A percentile compares a stretch with the other conserved stretches of the same genome.
Conservation (phyloP, 257 asterid genomes). For the Jacaranda mimosifolia region DNA sequence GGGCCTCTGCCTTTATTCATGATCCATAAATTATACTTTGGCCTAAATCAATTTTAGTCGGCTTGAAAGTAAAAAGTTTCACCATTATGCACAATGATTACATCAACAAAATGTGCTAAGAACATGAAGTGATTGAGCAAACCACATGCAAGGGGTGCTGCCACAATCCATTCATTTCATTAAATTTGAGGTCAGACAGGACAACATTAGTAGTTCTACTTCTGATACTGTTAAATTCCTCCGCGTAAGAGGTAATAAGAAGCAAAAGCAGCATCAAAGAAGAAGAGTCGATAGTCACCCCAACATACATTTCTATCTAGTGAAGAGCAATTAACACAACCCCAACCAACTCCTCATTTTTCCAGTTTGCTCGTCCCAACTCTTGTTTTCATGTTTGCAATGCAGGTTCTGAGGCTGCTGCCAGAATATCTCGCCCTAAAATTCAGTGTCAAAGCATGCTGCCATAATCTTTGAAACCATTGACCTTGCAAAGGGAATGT, state of each 20-base stretch:
- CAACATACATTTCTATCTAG: conserved; percentile 26
- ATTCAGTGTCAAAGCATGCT: conserved; percentile 96
- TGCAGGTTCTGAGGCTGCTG: conserved; percentile 31
- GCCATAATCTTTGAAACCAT: conserved; percentile 90
- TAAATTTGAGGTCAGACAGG: neutral
- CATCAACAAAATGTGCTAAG: neutral
- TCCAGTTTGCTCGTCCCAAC: neutral
- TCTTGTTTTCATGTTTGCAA: neutral
- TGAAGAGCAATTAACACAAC: conserved; percentile 30
- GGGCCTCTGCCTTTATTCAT: neutral
- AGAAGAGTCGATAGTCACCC: conserved; percentile 7
- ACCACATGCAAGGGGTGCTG: neutral
- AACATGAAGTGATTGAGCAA: neutral
- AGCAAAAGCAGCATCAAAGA: conserved; percentile 12
- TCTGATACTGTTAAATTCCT: neutral
- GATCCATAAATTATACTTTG: too few relatives aligned
- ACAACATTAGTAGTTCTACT: neutral
- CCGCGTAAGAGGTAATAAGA: neutral
- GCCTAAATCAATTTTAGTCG: neutral
- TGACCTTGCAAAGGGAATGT: conserved; percentile 93
- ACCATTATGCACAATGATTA: too few relatives aligned
- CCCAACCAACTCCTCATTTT: conserved; percentile 33
- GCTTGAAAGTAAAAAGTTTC: too few relatives aligned
- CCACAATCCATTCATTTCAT: neutral
- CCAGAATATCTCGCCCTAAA: conserved; percentile 45